These are phyloP conservation scores for Ustilago curta DNA, from an alignment of 1,284 basidiomycete genomes.

Conservation along the genomic window DNA sequence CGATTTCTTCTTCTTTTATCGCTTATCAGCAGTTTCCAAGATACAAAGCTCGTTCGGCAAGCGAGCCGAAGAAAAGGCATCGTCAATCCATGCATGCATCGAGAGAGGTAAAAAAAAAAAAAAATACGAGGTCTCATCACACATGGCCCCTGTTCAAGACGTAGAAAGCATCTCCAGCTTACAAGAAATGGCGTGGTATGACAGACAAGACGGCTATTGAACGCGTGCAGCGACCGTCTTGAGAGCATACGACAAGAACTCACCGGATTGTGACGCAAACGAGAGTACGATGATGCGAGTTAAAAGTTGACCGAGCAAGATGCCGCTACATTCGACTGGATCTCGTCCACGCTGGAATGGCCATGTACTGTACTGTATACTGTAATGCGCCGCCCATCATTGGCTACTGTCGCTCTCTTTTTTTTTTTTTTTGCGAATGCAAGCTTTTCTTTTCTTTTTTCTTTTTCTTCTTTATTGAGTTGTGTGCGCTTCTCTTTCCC, in stretches of 20 bases:
- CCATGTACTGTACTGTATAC: too few species aligned
- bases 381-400: slow-evolving; percentile 35
- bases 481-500: not conserved
- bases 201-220: too few species aligned
- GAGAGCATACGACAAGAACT: not conserved
- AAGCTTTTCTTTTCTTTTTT: not conserved
- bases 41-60: slow-evolving; percentile 22
- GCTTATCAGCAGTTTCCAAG: slow-evolving; percentile 2
- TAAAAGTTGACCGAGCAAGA: too few species aligned
- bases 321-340: too few species aligned
- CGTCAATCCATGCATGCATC: too few species aligned
- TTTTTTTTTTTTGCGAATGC: not conserved
- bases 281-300: too few species aligned
- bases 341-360: not conserved
- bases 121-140: not conserved
- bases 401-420: slow-evolving; percentile 12
- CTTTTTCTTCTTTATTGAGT: not conserved
- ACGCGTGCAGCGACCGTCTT: too few species aligned
- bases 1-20: not conserved
- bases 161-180: not conserved
- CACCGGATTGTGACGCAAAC: too few species aligned
- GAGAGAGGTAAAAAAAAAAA: too few species aligned
- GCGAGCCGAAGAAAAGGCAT: slow-evolving; percentile 3
- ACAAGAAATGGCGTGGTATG: too few species aligned
- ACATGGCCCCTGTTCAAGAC: not conserved